Evolutionary conservation across 78 protist genomes (phyloP).

Genomic region (Tieghemostelium lacteum): DNA sequence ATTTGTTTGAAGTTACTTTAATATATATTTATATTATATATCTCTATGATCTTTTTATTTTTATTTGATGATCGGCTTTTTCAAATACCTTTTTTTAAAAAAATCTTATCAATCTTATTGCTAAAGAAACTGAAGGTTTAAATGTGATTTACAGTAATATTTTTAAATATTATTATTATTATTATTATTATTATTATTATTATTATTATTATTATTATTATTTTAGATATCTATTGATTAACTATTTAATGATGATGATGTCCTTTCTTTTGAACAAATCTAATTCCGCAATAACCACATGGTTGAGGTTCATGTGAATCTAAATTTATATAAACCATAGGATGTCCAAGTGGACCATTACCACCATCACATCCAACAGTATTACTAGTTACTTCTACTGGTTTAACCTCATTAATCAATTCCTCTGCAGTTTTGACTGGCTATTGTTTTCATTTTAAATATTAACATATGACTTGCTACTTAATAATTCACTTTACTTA

Average conservation of each 20-base stretch:
- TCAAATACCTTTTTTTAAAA: no score
- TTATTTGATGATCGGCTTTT: no score
- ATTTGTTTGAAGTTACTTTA: neutral
- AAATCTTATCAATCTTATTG: no score
- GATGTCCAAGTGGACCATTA: conserved; percentile 79
- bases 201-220: neutral
- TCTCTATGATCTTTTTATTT: neutral
- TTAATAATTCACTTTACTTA: neutral
- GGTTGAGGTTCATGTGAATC: conserved; percentile 68
- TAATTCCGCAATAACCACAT: conserved; percentile 83
- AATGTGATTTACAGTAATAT: no score
- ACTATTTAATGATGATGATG: conserved; percentile 60
- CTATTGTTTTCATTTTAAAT: conserved; percentile 1
- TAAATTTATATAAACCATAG: conserved; percentile 77
- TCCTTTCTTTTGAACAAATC: conserved; percentile 65
- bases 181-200: neutral
- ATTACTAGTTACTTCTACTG: conserved; percentile 50
- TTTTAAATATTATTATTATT: no score
- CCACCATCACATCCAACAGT: conserved; percentile 81
- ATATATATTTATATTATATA: no score
- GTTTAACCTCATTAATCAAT: conserved; percentile 53
- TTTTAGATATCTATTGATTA: neutral
- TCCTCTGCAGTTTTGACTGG: conserved; percentile 65
- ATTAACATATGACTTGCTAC: neutral
- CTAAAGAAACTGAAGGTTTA: no score